A percentile compares a stretch with the other conserved stretches of the same genome.
phyloP scores from a whole-genome alignment of 1,284 basidiomycete species.

The Microbotryum scabiosae region DNA sequence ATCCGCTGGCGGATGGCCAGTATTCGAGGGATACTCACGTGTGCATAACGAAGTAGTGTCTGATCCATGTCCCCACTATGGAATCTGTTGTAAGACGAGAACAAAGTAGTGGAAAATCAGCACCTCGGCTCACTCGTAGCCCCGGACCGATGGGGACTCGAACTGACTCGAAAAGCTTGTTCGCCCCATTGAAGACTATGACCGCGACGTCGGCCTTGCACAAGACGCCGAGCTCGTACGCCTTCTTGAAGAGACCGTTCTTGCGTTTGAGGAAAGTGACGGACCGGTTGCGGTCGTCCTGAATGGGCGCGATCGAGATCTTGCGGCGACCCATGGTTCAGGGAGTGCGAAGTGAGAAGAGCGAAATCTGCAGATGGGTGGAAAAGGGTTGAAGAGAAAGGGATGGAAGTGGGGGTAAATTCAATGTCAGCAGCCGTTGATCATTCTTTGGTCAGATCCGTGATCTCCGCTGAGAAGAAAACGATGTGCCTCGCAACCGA shows the following conservation, averaged over 20 bases:
- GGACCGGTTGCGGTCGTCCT: conserved; percentile 78
- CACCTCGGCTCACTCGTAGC: neutral
- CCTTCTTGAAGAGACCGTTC: conserved; percentile 83
- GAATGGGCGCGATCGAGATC: conserved; percentile 81
- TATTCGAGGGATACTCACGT: conserved; percentile 40
- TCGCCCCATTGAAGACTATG: conserved; percentile 56
- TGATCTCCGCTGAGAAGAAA: too few species aligned
- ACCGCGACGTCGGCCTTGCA: conserved; percentile 62
- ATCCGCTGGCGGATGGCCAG: neutral
- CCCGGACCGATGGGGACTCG: neutral
- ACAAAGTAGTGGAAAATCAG: neutral
- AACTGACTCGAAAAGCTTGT: conserved; percentile 50
- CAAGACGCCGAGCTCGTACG: conserved; percentile 73
- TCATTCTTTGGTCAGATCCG: too few species aligned
- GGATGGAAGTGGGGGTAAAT: too few species aligned
- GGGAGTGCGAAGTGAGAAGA: too few species aligned
- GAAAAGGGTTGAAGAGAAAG: too few species aligned
- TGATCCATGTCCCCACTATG: conserved; percentile 49
- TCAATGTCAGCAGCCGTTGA: too few species aligned
- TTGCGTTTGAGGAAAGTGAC: conserved; percentile 89
- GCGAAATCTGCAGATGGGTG: too few species aligned
- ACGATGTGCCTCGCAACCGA: too few species aligned
- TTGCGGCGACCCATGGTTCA: conserved; percentile 68
- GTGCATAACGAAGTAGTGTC: conserved; percentile 48
- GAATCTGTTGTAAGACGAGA: conserved; percentile 37